Base-by-base conservation (phyloP, 768 basidiomycete genomes). In the Leccinum fibrillosum region DNA sequence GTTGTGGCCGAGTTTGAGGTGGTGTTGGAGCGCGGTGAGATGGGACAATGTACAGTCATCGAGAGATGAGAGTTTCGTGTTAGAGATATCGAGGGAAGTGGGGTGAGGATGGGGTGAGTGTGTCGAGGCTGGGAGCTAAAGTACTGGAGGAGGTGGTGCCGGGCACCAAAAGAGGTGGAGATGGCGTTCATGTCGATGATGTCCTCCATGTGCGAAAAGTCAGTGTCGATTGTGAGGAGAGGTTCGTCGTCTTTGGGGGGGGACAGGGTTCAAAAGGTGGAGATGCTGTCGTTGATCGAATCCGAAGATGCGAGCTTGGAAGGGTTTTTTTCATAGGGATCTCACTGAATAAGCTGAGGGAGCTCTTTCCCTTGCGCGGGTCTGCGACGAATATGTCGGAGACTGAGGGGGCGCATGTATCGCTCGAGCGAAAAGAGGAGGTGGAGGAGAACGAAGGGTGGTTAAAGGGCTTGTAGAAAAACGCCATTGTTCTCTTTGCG, bases 161-260 rank as follows among this genome's bases (percentile, higher is more conserved):
- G 26, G 26, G 26, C 26, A 54, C 54, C 30, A 50, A 56, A 30
- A 10, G 61, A 53, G 26, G 49, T 37, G 0, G 68, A 44, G 9
- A 48, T 7, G 59, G 60, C 25, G 65, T 50, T 15, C 58, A 53
- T 17, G 66, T 93, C 78, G 60, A 96, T 76, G 66, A 97, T 93
- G 6, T 89, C 94, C 39, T 90, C 87, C 82, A 97, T 93, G 52
- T 82, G 74, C 10, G 87, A 81, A 47, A 53, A 72, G 67, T 58
- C 72, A 65, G 59, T 75, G 64, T 61, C 64, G 53, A 60, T 68
- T 53, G 13, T 57, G 61, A 63, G 56, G 15, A 62, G 23, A 50
- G 53, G 65, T 62, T 69, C 53, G 67, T 75, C 23, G 47, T 48
- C 47, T 13, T 48, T 48, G 23, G 23, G 23, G 12, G 45, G 47